phyloP scores from a whole-genome alignment of 352 stramenopile genomes.

The Salisapilia sapeloensis region DNA sequence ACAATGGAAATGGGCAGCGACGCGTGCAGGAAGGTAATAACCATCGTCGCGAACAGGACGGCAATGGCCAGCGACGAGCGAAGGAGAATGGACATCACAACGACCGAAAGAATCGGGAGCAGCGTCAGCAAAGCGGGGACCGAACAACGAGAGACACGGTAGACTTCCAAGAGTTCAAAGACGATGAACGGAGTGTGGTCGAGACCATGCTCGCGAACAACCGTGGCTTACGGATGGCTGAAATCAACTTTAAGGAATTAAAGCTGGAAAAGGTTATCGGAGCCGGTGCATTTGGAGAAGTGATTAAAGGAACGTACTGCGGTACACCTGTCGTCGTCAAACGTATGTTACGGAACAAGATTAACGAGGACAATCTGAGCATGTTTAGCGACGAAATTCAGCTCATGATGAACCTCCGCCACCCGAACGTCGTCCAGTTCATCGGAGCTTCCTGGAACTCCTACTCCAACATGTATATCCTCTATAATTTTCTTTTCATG shows the following conservation, averaged over 20 bases:
- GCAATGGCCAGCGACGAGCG: background rate
- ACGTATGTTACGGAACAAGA: conserved; percentile 81
- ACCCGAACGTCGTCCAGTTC: conserved; percentile 83
- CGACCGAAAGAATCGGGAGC: background rate
- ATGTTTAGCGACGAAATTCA: conserved; percentile 84
- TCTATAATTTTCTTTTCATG: conserved; percentile 1
- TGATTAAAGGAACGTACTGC: conserved; percentile 82
- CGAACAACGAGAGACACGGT: conserved; percentile 27
- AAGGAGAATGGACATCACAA: background rate
- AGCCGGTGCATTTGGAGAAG: conserved; percentile 67
- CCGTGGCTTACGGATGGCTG: conserved; percentile 70
- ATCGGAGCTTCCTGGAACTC: conserved; percentile 84
- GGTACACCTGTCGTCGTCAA: conserved; percentile 79
- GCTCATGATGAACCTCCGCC: conserved; percentile 82
- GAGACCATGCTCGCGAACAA: conserved; percentile 82
- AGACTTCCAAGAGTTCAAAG: conserved; percentile 73
- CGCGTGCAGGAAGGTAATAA: background rate
- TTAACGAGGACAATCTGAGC: conserved; percentile 73
- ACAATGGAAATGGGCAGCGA: background rate
- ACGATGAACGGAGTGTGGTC: conserved; percentile 76
- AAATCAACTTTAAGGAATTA: conserved; percentile 81
- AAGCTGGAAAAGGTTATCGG: conserved; percentile 82
- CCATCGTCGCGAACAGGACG: background rate
- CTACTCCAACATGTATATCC: conserved; percentile 80
- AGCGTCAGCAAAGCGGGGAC: conserved; percentile 2